Evolutionary conservation across 2,329 filamentous ascomycete genomes (phyloP).

Genomic region (Cryphonectria nitschkei): DNA sequence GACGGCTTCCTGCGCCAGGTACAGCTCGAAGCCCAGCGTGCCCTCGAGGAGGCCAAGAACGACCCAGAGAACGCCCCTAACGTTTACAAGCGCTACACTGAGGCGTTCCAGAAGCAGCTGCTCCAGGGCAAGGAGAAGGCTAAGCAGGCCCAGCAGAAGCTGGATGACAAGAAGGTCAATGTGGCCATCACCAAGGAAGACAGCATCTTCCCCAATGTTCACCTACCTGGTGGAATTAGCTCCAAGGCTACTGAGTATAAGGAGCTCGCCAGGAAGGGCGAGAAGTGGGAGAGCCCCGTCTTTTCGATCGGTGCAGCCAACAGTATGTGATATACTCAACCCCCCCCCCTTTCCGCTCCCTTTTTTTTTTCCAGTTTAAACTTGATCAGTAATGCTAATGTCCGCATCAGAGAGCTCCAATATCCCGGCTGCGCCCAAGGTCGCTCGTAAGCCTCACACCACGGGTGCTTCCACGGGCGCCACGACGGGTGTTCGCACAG

Average conservation of each 20-base stretch:
- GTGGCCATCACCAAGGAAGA: conserved; percentile 85
- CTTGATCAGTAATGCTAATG: not conserved
- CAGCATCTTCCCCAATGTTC: conserved; percentile 85
- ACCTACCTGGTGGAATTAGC: conserved; percentile 85
- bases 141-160: conserved; percentile 56
- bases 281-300: conserved; percentile 92
- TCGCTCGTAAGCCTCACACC: conserved; percentile 52
- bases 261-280: conserved; percentile 83
- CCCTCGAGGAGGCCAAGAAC: conserved; percentile 64
- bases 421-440: conserved; percentile 64
- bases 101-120: conserved; percentile 73
- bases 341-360: not conserved
- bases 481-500: conserved; percentile 16
- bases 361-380: not conserved
- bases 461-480: conserved; percentile 21
- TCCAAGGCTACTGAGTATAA: conserved; percentile 94
- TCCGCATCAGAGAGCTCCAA: conserved; percentile 58
- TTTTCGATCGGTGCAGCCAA: conserved; percentile 83
- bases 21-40: conserved; percentile 80
- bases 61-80: conserved; percentile 77
- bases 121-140: conserved; percentile 80
- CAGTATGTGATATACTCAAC: conserved; percentile 35
- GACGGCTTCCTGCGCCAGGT: conserved; percentile 76
- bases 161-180: conserved; percentile 74
- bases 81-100: conserved; percentile 84